These are phyloP conservation scores for Hypoxylon cercidicola DNA, from an alignment of 495 filamentous ascomycete genomes.

Conservation along the genomic window DNA sequence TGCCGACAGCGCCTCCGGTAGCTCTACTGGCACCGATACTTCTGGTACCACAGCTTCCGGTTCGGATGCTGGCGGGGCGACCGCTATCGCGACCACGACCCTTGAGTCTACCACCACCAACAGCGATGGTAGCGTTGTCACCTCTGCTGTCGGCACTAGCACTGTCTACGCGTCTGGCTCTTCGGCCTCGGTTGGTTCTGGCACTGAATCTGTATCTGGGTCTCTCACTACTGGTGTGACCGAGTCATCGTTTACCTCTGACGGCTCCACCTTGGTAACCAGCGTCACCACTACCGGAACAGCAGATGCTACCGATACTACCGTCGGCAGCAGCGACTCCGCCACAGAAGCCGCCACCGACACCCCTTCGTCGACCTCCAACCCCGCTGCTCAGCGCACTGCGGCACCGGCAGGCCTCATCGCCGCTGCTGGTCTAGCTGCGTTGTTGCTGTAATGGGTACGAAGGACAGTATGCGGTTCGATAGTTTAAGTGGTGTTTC, in stretches of 20 bases:
- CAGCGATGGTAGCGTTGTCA: constrained; percentile 40
- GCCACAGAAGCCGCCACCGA: constrained; percentile 9
- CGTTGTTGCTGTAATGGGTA: constrained; percentile 36
- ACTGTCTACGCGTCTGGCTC: constrained; percentile 23
- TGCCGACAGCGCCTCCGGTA: constrained; percentile 38
- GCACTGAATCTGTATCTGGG: constrained; percentile 34
- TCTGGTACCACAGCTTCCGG: neutral
- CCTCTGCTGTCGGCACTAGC: constrained; percentile 40
- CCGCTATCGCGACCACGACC: constrained; percentile 43
- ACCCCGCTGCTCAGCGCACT: constrained; percentile 40
- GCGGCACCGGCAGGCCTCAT: constrained; percentile 46
- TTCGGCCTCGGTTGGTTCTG: constrained; percentile 28
- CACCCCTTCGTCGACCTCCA: constrained; percentile 37
- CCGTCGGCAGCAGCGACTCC: constrained; percentile 17
- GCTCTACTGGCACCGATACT: neutral
- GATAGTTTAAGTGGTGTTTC: constrained; percentile 14
- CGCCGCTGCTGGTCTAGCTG: constrained; percentile 44
- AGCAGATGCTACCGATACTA: constrained; percentile 17
- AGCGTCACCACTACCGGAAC: constrained; percentile 41
- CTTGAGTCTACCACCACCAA: constrained; percentile 45
- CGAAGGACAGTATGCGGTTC: neutral
- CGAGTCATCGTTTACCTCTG: constrained; percentile 45
- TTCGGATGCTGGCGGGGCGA: constrained; percentile 4
- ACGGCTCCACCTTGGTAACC: constrained; percentile 47
- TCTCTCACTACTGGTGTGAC: constrained; percentile 32